phyloP scores from a whole-genome alignment of 2,329 filamentous ascomycete genomes.

The Monilinia aucupariae region DNA sequence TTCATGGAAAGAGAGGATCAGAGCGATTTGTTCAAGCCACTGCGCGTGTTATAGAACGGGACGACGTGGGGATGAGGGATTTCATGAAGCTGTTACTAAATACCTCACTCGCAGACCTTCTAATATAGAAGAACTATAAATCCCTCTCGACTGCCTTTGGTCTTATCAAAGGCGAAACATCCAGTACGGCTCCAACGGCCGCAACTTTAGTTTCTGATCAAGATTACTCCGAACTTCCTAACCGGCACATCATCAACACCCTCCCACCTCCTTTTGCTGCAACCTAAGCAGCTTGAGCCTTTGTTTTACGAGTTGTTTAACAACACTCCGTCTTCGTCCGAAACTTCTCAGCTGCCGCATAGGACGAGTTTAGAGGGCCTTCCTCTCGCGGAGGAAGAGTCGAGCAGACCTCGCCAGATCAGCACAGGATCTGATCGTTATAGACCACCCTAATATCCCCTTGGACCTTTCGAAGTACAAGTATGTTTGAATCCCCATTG shows the following conservation, averaged over 20 bases:
- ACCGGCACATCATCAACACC: constrained; percentile 62
- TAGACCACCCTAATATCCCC: constrained; percentile 81
- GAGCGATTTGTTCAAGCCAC: background rate
- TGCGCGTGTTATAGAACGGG: background rate
- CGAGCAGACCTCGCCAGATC: constrained; percentile 95
- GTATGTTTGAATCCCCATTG: constrained; percentile 19
- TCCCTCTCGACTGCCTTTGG: constrained; percentile 52
- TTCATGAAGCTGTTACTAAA: constrained; percentile 12
- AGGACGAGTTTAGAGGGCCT: constrained; percentile 96
- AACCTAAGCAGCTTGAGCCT: constrained; percentile 48
- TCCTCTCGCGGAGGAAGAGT: constrained; percentile 99
- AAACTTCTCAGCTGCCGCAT: constrained; percentile 95
- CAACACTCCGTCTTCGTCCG: constrained; percentile 51
- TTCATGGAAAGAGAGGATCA: background rate
- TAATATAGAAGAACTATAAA: constrained; percentile 3
- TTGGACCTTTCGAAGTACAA: constrained; percentile 32
- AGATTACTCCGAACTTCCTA: constrained; percentile 63
- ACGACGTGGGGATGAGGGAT: constrained; percentile 1
- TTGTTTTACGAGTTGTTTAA: constrained; percentile 46
- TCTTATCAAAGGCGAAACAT: constrained; percentile 56
- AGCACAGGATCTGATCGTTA: constrained; percentile 86
- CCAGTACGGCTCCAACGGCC: constrained; percentile 59
- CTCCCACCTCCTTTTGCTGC: constrained; percentile 52
- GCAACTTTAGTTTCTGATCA: constrained; percentile 58
- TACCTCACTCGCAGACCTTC: constrained; percentile 11